phyloP scores from a whole-genome alignment of 2,329 filamentous ascomycete genomes.

The Ceratocystis colombiana region DNA sequence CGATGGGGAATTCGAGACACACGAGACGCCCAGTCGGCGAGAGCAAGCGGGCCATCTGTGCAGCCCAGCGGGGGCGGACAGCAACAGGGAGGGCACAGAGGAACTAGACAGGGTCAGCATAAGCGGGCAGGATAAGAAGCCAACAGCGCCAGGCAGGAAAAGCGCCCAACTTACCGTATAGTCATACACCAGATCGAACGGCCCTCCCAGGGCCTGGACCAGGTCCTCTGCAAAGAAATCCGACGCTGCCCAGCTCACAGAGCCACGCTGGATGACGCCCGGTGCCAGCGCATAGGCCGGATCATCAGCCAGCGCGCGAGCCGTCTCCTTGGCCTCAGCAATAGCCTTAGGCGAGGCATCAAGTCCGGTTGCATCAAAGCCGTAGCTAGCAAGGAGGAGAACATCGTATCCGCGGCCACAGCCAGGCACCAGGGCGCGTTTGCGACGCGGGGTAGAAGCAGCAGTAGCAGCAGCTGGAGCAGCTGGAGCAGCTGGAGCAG shows the following conservation, averaged over 20 bases:
- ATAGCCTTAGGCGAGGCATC: conserved; percentile 49
- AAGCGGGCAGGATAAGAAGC: no score
- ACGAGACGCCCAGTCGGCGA: conserved; percentile 42
- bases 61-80: conserved; percentile 45
- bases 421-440: conserved; percentile 60
- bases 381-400: conserved; percentile 59
- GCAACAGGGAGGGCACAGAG: conserved; percentile 50
- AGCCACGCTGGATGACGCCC: conserved; percentile 39
- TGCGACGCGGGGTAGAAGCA: conserved; percentile 29
- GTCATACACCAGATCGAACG: conserved; percentile 58
- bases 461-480: conserved; percentile 46
- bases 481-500: conserved; percentile 34
- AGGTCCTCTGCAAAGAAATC: conserved; percentile 59
- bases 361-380: conserved; percentile 67
- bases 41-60: conserved; percentile 43
- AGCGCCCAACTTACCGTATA: conserved; percentile 43
- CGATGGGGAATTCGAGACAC: conserved; percentile 68
- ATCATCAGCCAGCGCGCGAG: conserved; percentile 34
- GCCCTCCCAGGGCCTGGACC: conserved; percentile 37
- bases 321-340: conserved; percentile 39
- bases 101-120: conserved; percentile 38
- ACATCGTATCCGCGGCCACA: conserved; percentile 79
- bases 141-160: not conserved
- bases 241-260: conserved; percentile 46
- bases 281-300: conserved; percentile 37